phyloP scores from a whole-genome alignment of 202 grass and related monocot genomes.

The Brachypodium distachyon region DNA sequence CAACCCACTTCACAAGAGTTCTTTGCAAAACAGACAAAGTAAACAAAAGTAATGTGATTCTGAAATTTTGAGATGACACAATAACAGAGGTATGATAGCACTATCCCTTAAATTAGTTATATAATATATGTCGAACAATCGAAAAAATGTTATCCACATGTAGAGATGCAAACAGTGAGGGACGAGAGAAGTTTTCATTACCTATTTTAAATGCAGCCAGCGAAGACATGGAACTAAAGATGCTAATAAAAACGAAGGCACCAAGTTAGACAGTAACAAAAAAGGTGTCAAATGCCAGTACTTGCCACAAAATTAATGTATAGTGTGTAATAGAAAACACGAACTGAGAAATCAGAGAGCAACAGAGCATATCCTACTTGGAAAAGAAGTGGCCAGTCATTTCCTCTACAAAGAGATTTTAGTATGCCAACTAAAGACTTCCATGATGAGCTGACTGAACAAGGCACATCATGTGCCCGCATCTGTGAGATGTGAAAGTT shows the following conservation, averaged over 20 bases:
- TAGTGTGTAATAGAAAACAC: constrained; percentile 3
- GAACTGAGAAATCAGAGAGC: no score
- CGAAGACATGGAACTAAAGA: constrained; percentile 60
- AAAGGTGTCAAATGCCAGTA: neutral
- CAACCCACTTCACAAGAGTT: constrained; percentile 46
- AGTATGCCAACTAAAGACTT: constrained; percentile 63
- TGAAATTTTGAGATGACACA: neutral
- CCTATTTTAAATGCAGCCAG: constrained; percentile 75
- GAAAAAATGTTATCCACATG: neutral
- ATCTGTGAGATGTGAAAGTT: constrained; percentile 68
- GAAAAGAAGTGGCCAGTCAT: constrained; percentile 75
- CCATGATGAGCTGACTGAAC: constrained; percentile 57
- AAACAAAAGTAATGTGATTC: neutral
- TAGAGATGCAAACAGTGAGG: neutral
- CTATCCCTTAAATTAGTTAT: neutral
- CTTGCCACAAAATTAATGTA: neutral
- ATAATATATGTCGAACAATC: neutral
- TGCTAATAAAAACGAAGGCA: constrained; percentile 39
- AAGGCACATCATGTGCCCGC: constrained; percentile 47
- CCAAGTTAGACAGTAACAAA: constrained; percentile 1
- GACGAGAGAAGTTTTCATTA: constrained; percentile 15
- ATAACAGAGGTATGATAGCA: neutral
- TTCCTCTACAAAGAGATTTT: constrained; percentile 91
- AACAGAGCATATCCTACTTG: constrained; percentile 33
- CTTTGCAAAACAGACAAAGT: constrained; percentile 20